Evolutionary conservation across 768 basidiomycete genomes (phyloP), one percentile per base, ranked within the genome.

Genomic region (Leccinum uliginosum): DNA sequence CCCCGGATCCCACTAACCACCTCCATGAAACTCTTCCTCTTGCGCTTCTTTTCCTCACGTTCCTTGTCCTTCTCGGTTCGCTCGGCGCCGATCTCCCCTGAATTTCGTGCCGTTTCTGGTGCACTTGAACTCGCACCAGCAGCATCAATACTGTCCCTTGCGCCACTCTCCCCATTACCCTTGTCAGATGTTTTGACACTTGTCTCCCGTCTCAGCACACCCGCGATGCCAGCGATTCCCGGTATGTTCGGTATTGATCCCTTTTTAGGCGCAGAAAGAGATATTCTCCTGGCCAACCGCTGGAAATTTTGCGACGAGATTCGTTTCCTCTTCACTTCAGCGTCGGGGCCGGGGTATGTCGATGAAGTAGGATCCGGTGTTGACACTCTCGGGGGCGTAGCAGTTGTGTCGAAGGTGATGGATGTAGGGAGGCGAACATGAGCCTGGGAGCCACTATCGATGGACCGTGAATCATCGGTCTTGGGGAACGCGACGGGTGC

Each of bases 301-400:
- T 91, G 89, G 77, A 93, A 89, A 65, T 92, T 92, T 68, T 93
- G 91, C 26, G 89, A 87, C 9, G 89, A 85, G 56, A 89, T 90
- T 19, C 89, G 82, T 67, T 87, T 89, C 59, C 89, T 78, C 75
- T 90, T 91, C 32, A 83, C 83, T 64, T 89, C 89, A n/a, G 80
- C 67, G 3, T 87, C 88, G 1, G 78, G 78, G 59, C 86, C 83
- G 10, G 87, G 85, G 14, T n/a, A n/a, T n/a, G n/a, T n/a, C n/a
- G 88, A 83, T 4, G 66, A 58, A 23, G 63, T 45, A 2, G 80
- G 80, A 64, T 91, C 87, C 6, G 90, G 88, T 7, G 89, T 87
- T n/a, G 81, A 83, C 35, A 79, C 80, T 29, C 89, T 84, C 3
- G 82, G 76, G n/a, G 86, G 85, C 4, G 83, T 78, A 43, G 78